Evolutionary conservation across 2,329 filamentous ascomycete species (phyloP), one percentile per base, ranked within the genome.

Genomic region (Plenodomus biglobosus): DNA sequence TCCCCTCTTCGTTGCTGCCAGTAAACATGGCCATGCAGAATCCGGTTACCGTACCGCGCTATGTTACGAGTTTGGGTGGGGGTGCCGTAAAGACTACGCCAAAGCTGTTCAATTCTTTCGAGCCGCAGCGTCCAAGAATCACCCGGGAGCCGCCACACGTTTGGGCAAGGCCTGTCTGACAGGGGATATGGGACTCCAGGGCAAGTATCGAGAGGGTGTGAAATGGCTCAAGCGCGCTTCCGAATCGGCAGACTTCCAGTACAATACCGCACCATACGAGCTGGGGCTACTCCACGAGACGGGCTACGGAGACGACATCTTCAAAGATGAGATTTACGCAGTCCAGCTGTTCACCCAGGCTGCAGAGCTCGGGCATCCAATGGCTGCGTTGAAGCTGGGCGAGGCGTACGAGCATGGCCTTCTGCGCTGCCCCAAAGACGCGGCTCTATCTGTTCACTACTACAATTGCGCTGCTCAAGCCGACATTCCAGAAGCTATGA

Each of bases 41-140:
- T 94, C 94, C 47, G 92, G 87, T 30, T 99, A 96, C 73, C 88
- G 94, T 46, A 87, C 92, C 43, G 94, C 88, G 15, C 79, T 99
- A 46, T 96, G 92, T 76, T 97, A 97, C 75, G 94, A 99, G 72
- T 97, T 96, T 73, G 94, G 92, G 53, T 99, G 94, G 94, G 94
- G 94, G 35, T 95, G 87, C 64, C 85, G 90, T 48, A 90, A 90
- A 65, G 91, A 96, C 65, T 87, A 88, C 48, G 84, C 87, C 41
- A 96, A 96, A 74, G 92, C 94, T 37, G 88, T 95, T 1, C 92
- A 97, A 69, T 99, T 94, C 71, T 88, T 96, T 67, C 86, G 92
- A 45, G 86, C 88, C 53, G 88, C 92, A 8, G 92, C 94, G 2
- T 89, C 92, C 6, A 97, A 96, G 73, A 89, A 91, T 51, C 94